Evolutionary conservation across 331 rosid species (phyloP).

Genomic region (Malus hybrid): DNA sequence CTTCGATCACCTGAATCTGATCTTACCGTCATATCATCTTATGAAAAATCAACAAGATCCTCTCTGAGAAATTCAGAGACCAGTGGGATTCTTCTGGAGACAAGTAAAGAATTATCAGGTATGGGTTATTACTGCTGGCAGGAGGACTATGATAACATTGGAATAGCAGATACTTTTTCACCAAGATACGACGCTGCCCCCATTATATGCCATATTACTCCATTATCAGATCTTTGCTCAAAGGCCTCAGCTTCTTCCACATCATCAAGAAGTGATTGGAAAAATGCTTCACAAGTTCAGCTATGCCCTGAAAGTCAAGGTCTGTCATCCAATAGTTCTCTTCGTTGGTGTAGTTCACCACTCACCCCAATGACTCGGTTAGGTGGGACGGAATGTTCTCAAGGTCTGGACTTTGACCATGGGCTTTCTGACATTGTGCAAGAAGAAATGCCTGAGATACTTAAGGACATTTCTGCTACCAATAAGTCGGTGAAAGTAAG

Average conservation of each 20-base stretch:
- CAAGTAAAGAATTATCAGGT: conserved; percentile 16
- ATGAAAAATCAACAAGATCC: conserved; percentile 7
- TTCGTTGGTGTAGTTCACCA: conserved; percentile 41
- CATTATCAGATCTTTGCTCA: conserved; percentile 20
- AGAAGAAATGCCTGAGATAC: conserved; percentile 43
- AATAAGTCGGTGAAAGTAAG: conserved; percentile 29
- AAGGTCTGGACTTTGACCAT: conserved; percentile 9
- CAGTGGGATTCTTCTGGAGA: conserved; percentile 12
- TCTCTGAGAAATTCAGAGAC: conserved; percentile 11
- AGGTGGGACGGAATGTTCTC: conserved; percentile 15
- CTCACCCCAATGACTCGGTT: conserved; percentile 29
- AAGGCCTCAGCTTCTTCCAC: conserved; percentile 14
- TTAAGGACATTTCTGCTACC: conserved; percentile 32
- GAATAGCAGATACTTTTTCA: conserved; percentile 18
- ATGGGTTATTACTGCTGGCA: conserved; percentile 19
- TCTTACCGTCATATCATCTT: conserved; percentile 21
- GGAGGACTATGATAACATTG: conserved; percentile 12
- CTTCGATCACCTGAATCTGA: conserved; percentile 29
- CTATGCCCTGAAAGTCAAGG: conserved; percentile 11
- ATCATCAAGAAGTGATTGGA: conserved; percentile 20
- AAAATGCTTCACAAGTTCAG: conserved; percentile 10
- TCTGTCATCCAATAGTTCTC: conserved; percentile 27
- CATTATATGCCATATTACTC: conserved; percentile 10
- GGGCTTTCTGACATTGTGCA: conserved; percentile 27
- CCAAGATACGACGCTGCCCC: conserved; percentile 15